Evolutionary conservation across 179 eudicot genomes (phyloP), one percentile per base, ranked within the genome.

Genomic region (Spinacia oleracea): DNA sequence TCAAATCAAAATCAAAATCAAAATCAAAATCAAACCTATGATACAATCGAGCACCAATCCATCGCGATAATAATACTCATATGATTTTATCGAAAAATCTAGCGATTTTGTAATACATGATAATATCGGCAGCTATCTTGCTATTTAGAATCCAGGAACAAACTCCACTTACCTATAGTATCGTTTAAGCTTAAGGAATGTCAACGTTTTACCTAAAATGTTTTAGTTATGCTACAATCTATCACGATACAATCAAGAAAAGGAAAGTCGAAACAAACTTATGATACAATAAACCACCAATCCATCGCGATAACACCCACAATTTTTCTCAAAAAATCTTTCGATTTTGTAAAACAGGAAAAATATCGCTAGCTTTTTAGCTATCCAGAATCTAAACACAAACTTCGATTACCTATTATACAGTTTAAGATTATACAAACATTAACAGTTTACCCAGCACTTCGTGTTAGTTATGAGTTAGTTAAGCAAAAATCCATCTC

Each of bases 181-280:
- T n/a, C n/a, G n/a, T n/a, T n/a, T n/a, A n/a, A n/a, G n/a, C n/a
- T n/a, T n/a, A n/a, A n/a, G n/a, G n/a, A n/a, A n/a, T n/a, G n/a
- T n/a, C n/a, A n/a, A n/a, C n/a, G n/a, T n/a, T n/a, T n/a, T n/a
- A n/a, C n/a, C n/a, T n/a, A n/a, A n/a, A n/a, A n/a, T n/a, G n/a
- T n/a, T n/a, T n/a, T n/a, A n/a, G n/a, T n/a, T n/a, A n/a, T n/a
- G n/a, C n/a, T n/a, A n/a, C n/a, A n/a, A n/a, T n/a, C n/a, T n/a
- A n/a, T n/a, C n/a, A n/a, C n/a, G n/a, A n/a, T n/a, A 72, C 15
- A 77, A 40, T 23, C 14, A 34, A 60, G 6, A 74, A 48, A 21
- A 35, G 31, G 59, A 16, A 40, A 77, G 66, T 73, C 73, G 63
- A 72, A 34, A 62, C 53, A n/a, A 43, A 25, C 11, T 65, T 62